Base-by-base conservation (phyloP, 192 early-diverging fungal species). In the Kappamyces sp. region DNA sequence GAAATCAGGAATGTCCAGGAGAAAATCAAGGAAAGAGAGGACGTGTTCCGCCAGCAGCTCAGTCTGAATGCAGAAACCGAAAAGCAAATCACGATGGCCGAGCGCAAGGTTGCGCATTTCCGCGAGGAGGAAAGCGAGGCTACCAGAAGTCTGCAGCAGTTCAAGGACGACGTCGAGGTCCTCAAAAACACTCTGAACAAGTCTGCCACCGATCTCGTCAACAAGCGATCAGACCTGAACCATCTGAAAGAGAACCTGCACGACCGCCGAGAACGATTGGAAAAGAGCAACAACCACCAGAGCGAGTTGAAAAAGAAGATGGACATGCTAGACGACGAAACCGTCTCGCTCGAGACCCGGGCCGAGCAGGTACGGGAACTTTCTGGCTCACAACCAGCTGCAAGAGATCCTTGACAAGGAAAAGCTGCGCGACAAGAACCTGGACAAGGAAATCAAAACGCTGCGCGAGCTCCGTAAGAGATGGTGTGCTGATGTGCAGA, bases 151-250 rank as follows among this genome's bases (percentile, higher is more conserved):
- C 53, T 77, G 38, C 49, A 57, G 5, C 70, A 75, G 55, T 82
- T 75, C 43, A 76, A 77, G 47, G 75, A 82, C 54, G 80, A 82
- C 45, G 66, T 82, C 8, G 80, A 82, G 39, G 69, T 79, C 2
- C 49, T 80, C 1, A 60, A 69, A 12, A 76, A 69, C 39, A 79
- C 69, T 2, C 51, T 82, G 38, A 77, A 65, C 65, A 77, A 79
- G 63, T 76, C 80, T 40, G 71, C 80, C 5, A 75, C 69, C 22
- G 77, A 79, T 34, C 57, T 82, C 5, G 52, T 69, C 3, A 75
- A 70, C 50, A 68, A 66, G 29, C 59, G 64, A 47, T 60, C 52
- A 14, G 76, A 79, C 49, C 50, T 79, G 9, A 37, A 47, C 5
- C 72, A 79, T 48, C 60, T 78, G n/a, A 74, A 77, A 49, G 54